phyloP scores from a whole-genome alignment of 2,329 filamentous ascomycete genomes.

The Blumeria graminis region DNA sequence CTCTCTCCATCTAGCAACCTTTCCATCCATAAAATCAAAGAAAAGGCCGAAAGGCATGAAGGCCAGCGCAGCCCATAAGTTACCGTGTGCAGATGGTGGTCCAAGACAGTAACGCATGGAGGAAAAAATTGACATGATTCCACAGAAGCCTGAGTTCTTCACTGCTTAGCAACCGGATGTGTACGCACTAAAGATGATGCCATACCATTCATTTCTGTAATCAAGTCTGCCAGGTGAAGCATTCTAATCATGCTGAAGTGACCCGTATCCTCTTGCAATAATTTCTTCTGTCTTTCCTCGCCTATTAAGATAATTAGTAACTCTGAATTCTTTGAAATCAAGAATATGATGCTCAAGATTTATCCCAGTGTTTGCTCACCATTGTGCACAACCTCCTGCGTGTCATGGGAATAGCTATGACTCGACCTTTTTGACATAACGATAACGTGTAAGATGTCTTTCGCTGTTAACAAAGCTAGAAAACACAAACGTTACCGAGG shows the following conservation, averaged over 20 bases:
- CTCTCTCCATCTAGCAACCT: slow-evolving; percentile 83
- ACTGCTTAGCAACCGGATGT: neutral
- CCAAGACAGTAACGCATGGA: slow-evolving; percentile 81
- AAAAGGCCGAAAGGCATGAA: slow-evolving; percentile 87
- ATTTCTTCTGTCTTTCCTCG: slow-evolving; percentile 51
- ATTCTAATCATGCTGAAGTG: slow-evolving; percentile 48
- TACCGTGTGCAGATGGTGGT: slow-evolving; percentile 35
- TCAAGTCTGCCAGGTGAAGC: slow-evolving; percentile 60
- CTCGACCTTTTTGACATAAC: neutral
- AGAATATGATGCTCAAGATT: neutral
- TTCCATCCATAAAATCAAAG: slow-evolving; percentile 96
- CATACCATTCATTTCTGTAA: slow-evolving; percentile 59
- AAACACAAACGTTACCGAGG: too few relatives aligned
- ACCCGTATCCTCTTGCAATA: slow-evolving; percentile 43
- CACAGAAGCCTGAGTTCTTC: slow-evolving; percentile 41
- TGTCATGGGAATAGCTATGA: neutral
- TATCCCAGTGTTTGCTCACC: neutral
- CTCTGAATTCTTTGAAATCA: neutral
- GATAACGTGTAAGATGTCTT: too few relatives aligned
- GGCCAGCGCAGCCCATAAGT: slow-evolving; percentile 59
- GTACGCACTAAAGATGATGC: neutral
- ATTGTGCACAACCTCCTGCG: neutral
- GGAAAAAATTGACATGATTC: slow-evolving; percentile 86
- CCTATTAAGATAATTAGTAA: slow-evolving; percentile 18
- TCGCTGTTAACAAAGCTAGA: too few relatives aligned